These are phyloP conservation scores for Letharia columbiana DNA, from an alignment of 495 filamentous ascomycete species.

Conservation along the genomic window DNA sequence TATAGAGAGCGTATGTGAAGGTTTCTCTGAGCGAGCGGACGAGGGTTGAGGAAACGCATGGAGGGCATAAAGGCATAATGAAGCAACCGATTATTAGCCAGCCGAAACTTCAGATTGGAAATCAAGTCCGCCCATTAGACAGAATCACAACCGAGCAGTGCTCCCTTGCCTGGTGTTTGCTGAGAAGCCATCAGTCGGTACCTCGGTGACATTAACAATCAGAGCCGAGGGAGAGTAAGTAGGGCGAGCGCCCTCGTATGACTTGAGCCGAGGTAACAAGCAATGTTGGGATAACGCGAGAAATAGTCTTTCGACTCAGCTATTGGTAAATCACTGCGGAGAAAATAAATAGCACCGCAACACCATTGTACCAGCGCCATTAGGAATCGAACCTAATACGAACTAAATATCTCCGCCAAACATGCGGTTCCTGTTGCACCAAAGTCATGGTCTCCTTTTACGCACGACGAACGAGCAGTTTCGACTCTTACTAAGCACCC, in stretches of 20 bases:
- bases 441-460: too few species aligned
- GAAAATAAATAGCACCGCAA: too few species aligned
- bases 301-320: too few species aligned
- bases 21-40: not conserved
- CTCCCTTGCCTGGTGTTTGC: not conserved
- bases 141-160: not conserved
- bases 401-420: too few species aligned
- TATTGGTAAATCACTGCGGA: too few species aligned
- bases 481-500: not conserved
- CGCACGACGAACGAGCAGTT: not conserved
- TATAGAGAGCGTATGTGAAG: not conserved
- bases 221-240: constrained; percentile 5
- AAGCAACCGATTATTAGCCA: not conserved
- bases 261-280: not conserved
- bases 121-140: not conserved
- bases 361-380: too few species aligned
- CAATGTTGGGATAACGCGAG: not conserved
- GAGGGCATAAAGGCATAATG: not conserved
- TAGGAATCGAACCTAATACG: too few species aligned
- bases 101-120: not conserved
- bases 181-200: not conserved
- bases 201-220: constrained; percentile 11
- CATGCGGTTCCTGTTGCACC: too few species aligned
- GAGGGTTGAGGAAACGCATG: not conserved
- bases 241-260: not conserved